Evolutionary conservation across 768 basidiomycete species (phyloP), one percentile per base, ranked within the genome.

Genomic region (Rhizopogon rudus): DNA sequence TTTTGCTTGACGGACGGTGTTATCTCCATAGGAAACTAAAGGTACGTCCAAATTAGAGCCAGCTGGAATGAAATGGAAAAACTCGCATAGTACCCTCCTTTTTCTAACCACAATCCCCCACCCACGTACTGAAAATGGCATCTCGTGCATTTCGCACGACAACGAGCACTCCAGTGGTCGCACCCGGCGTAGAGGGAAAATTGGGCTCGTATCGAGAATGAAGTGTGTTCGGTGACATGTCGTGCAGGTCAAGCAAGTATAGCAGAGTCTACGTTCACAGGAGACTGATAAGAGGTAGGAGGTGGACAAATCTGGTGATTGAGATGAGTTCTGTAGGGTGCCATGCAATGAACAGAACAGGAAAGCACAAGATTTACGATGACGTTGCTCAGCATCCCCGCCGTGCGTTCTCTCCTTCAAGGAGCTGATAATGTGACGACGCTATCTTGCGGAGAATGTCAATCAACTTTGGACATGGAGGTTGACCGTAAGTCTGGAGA

Each of bases 231-330:
- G 98, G 77, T 10, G 93, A 95, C 43, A 95, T 93, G 0, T 96
- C 96, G 61, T 98, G 90, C 63, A 97, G 94, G 65, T 98, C 96
- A 16, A 97, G 78, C 16, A 91, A 94, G 72, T 95, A 94, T 4
- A 93, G 71, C 0, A 95, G 79, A 0, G 80, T 79, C 93, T 93
- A 96, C 29, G 77, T 72, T 7, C 77, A 74, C 0, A 86, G 78
- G 16, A 95, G 80, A 5, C 87, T 84, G 1, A 81, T 75, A 5
- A 94, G 79, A 0, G 91, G 83, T 0, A 92, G 88, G 1, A 95
- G 77, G 75, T 1, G 83, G 70, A 0, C 90, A 86, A 22, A 94
- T 73, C 91, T 93, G 35, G 6, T 41, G 51, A 6, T 44, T 17
- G 44, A 41, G 41, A 44, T 49, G 12, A 48, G 40, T 41, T 31